Percentiles rank a stretch among this genome's conserved stretches.
These are phyloP conservation scores for Sporothrix pseudoabietina DNA, from an alignment of 2,329 filamentous ascomycete genomes.

Conservation along the genomic window DNA sequence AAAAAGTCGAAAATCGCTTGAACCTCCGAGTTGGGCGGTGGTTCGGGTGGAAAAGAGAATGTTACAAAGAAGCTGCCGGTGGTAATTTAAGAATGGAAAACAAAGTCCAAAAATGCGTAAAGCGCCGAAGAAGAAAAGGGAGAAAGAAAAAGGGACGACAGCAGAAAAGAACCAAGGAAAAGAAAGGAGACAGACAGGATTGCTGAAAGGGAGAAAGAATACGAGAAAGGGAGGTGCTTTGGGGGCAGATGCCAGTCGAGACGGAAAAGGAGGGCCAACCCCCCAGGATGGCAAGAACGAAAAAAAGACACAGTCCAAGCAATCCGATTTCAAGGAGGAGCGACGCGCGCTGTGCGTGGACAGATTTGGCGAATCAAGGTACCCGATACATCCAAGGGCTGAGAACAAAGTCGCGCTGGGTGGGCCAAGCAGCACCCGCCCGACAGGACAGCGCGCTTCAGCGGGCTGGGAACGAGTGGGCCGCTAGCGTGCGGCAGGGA, in stretches of 20 bases:
- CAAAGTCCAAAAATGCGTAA: not conserved
- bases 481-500: not conserved
- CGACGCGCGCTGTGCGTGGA: not conserved
- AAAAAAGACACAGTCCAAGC: not conserved
- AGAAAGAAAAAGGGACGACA: not conserved
- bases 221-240: slow-evolving; percentile 15
- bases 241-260: slow-evolving; percentile 14
- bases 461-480: slow-evolving; percentile 11
- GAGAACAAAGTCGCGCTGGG: not conserved
- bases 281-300: not conserved
- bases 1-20: not conserved
- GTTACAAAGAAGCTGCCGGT: not conserved
- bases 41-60: not conserved
- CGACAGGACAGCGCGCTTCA: not conserved
- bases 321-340: not conserved
- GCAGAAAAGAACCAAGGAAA: slow-evolving; percentile 6
- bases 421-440: not conserved
- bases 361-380: slow-evolving; percentile 9
- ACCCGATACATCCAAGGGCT: slow-evolving; percentile 24
- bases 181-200: not conserved
- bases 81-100: slow-evolving; percentile 11
- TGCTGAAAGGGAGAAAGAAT: slow-evolving; percentile 8
- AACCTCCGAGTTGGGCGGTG: slow-evolving; percentile 34
- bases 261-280: slow-evolving; percentile 23
- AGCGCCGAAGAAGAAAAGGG: not conserved